These are phyloP conservation scores for Spinacia oleracea DNA, from an alignment of 179 eudicot genomes.

Conservation along the genomic window DNA sequence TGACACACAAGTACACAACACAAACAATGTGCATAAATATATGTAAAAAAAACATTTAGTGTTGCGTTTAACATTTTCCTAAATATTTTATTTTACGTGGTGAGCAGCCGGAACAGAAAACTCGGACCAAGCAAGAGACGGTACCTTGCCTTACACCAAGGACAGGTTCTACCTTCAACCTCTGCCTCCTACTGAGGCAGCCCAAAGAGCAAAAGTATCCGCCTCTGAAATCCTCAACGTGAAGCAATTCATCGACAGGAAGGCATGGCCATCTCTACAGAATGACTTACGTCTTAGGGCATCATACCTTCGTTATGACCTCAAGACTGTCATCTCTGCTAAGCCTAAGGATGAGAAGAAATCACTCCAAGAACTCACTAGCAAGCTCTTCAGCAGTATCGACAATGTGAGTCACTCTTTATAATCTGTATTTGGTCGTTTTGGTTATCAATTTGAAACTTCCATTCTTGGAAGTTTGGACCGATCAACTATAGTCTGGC, in stretches of 20 bases:
- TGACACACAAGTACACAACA: too few relatives aligned
- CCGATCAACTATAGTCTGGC: too few relatives aligned
- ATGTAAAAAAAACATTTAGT: too few relatives aligned
- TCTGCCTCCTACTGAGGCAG: slow-evolving; percentile 66
- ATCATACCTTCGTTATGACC: slow-evolving; percentile 75
- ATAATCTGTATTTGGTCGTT: too few relatives aligned
- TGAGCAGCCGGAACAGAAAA: slow-evolving; percentile 83
- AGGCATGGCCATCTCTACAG: slow-evolving; percentile 97
- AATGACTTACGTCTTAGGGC: slow-evolving; percentile 82
- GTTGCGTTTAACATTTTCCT: background rate
- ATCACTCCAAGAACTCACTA: slow-evolving; percentile 67
- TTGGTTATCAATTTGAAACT: background rate
- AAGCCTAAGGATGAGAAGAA: slow-evolving; percentile 87
- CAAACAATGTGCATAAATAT: too few relatives aligned
- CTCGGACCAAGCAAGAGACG: slow-evolving; percentile 89
- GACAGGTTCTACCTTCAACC: slow-evolving; percentile 84
- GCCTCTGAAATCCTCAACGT: slow-evolving; percentile 80
- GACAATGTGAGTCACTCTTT: slow-evolving; percentile 53
- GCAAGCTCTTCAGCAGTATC: slow-evolving; percentile 73
- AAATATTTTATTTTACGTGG: background rate
- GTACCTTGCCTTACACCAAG: slow-evolving; percentile 49
- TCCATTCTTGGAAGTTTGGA: too few relatives aligned
- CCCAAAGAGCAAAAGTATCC: slow-evolving; percentile 72
- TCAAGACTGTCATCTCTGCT: slow-evolving; percentile 79
- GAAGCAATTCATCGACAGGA: slow-evolving; percentile 73